Evolutionary conservation across 2,329 filamentous ascomycete species (phyloP), one percentile per base, ranked within the genome.

Genomic region (Aspergillus neotritici): DNA sequence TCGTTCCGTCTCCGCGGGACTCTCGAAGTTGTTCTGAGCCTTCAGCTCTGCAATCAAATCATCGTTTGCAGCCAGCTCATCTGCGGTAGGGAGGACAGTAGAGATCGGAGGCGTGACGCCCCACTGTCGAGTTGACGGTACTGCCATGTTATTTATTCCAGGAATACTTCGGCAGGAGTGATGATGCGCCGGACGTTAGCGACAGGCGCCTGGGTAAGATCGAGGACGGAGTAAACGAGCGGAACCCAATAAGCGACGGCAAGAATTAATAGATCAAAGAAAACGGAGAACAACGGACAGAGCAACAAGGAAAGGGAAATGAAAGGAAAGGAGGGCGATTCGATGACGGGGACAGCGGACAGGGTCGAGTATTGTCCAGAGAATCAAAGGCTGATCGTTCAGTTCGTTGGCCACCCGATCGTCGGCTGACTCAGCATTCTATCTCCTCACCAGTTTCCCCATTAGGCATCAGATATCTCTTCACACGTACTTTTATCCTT

Each of bases 1-100:
- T 65, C 86, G 88, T 50, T 87, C 78, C 3, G 87, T 94, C 62
- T 94, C 93, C 34, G 86, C 77, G 11, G 82, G 78, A 40, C 80
- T 81, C 68, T 97, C 93, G 58, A 95, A 98, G 40, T 93, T 95
- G 68, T 94, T 91, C 68, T 96, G 87, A 32, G 76, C 76, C 64
- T 88, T 88, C 48, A 98, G 72, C 68, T 96, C 90, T 43, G 86
- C 81, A 44, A 95, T 78, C 34, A 98, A 78, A 43, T 83, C 76
- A 53, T 88, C 83, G 56, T 87, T 94, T 39, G 85, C 79, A 51
- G 83, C 77, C 44, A 84, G 79, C 65, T 98, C 91, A 31, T 78
- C 72, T 43, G 84, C 78, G 1, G 85, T 93, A 4, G 93, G 93
- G 16, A 89, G 75, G 15, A 76, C 74, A 10, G 76, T 77, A 14